These are phyloP conservation scores for Toxoplasma gondii DNA, from an alignment of 169 alveolate species.

Conservation along the genomic window DNA sequence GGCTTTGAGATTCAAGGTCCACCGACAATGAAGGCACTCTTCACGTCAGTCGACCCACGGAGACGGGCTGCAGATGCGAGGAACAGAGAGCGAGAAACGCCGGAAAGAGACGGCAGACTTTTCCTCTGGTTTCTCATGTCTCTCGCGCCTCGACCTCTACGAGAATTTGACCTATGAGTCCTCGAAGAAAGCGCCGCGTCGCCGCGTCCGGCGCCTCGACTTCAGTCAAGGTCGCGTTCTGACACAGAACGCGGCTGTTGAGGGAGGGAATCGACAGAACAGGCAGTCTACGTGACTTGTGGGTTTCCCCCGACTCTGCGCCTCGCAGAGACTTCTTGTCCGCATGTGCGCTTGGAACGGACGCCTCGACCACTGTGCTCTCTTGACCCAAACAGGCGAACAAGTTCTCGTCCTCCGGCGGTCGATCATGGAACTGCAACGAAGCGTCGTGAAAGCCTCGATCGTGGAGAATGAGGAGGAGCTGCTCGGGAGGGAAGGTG, in stretches of 20 bases:
- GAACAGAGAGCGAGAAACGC: too few relatives aligned
- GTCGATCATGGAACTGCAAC: neutral
- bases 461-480: neutral
- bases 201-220: neutral
- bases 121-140: neutral
- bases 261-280: neutral
- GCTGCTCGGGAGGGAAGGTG: neutral
- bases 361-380: neutral
- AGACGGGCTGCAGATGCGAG: too few relatives aligned
- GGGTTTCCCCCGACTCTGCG: too few relatives aligned
- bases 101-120: too few relatives aligned
- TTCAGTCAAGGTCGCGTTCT: neutral
- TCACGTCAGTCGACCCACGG: too few relatives aligned
- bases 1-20: too few relatives aligned
- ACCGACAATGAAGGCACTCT: too few relatives aligned
- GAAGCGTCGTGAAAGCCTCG: conserved; percentile 8
- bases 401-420: neutral
- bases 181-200: conserved; percentile 13
- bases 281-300: neutral
- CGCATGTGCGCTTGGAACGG: neutral
- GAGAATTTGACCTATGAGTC: neutral
- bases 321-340: neutral
- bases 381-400: too few relatives aligned
- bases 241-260: neutral
- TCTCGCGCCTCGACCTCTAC: neutral